Percentiles rank a stretch among this genome's conserved stretches.
phyloP scores from a whole-genome alignment of 1,139 yeast genomes.

The Suhomyces taliae region DNA sequence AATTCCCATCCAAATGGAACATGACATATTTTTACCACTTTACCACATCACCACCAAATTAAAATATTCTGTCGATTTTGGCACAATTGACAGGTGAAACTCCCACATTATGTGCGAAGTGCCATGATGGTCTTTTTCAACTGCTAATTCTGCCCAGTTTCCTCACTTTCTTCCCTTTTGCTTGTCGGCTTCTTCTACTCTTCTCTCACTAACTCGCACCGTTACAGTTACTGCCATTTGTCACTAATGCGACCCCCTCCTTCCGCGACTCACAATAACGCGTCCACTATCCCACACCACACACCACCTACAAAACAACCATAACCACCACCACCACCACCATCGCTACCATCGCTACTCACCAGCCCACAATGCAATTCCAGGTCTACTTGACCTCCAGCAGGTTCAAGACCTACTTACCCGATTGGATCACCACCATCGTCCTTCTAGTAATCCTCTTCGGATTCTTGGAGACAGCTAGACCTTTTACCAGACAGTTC shows the following conservation, averaged over 20 bases:
- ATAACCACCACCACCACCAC: not conserved
- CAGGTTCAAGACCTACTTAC: conserved; percentile 13
- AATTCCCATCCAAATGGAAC: no score
- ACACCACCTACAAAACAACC: not conserved
- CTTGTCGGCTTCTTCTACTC: not conserved
- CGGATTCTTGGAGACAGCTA: conserved; percentile 22
- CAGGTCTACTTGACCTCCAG: conserved; percentile 14
- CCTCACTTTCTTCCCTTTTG: not conserved
- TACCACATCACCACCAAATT: no score
- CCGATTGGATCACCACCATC: conserved; percentile 20
- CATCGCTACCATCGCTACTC: not conserved
- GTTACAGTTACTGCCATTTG: no score
- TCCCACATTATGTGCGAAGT: no score
- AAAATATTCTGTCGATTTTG: no score
- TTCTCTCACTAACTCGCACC: not conserved
- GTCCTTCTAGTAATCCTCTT: conserved; percentile 17
- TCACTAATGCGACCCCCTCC: no score
- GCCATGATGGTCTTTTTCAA: no score
- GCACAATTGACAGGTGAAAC: no score
- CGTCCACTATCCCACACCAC: no score
- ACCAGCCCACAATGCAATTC: conserved; percentile 3
- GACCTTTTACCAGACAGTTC: conserved; percentile 22
- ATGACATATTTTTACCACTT: no score
- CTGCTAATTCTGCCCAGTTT: not conserved
- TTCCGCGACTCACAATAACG: no score